phyloP scores from a whole-genome alignment of 2,329 filamentous ascomycete species.

The Fusarium newnesense region DNA sequence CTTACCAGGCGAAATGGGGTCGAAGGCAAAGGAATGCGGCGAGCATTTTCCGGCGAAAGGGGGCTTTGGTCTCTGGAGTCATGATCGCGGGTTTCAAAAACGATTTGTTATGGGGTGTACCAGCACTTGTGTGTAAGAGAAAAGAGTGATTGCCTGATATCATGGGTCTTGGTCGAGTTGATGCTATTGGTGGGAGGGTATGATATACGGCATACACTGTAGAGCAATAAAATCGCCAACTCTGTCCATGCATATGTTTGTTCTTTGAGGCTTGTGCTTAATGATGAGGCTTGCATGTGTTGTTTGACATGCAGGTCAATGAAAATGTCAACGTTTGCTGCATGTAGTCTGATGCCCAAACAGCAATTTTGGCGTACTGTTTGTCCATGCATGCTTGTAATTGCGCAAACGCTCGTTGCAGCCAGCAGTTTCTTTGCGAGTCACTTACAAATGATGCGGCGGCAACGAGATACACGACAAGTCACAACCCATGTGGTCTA shows the following conservation, averaged over 20 bases:
- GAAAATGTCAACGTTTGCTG: neutral
- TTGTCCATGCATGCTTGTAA: neutral
- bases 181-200: neutral
- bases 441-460: neutral
- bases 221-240: neutral
- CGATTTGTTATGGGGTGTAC: neutral
- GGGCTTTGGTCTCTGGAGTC: constrained; percentile 3
- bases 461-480: neutral
- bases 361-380: neutral
- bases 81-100: constrained; percentile 6
- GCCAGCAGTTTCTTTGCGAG: accelerated
- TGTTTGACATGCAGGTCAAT: neutral
- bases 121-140: constrained; percentile 1
- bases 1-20: constrained; percentile 17
- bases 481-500: neutral
- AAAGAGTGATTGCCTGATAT: neutral
- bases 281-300: neutral
- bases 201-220: neutral
- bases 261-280: neutral
- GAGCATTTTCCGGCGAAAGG: constrained; percentile 22
- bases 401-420: neutral
- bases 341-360: neutral
- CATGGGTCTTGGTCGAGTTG: neutral
- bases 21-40: neutral
- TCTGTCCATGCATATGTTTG: neutral